A percentile compares a stretch with the other conserved stretches of the same genome.
Conservation (phyloP, 2,329 filamentous ascomycete genomes). For the Colletotrichum lini region DNA sequence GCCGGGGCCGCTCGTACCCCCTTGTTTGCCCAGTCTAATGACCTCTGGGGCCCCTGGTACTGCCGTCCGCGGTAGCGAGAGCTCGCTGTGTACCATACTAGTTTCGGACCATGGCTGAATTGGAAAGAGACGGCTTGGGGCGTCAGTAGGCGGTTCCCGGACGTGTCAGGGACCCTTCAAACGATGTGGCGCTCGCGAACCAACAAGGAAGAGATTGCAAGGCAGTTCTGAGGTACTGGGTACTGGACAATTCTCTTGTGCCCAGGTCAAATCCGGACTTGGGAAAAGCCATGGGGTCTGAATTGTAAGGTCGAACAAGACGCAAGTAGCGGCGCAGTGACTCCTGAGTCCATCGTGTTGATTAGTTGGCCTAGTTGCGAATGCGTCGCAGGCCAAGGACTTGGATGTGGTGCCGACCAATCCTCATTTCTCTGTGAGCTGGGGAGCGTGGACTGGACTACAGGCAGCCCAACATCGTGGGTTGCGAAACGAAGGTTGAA, state of each 20-base stretch:
- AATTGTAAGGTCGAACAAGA: neutral
- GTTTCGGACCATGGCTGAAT: slow-evolving; percentile 19
- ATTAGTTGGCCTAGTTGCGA: neutral
- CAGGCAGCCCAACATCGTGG: neutral
- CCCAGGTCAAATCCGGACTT: neutral
- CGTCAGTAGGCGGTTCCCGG: slow-evolving; percentile 14
- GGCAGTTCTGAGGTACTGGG: neutral
- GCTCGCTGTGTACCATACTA: neutral
- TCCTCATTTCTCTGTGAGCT: neutral
- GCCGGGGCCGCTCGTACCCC: slow-evolving; percentile 9
- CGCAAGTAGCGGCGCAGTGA: neutral
- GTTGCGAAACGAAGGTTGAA: neutral
- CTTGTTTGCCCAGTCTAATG: slow-evolving; percentile 2
- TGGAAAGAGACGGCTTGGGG: slow-evolving; percentile 29
- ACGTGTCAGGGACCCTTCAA: slow-evolving; percentile 1
- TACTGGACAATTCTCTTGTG: slow-evolving; percentile 5
- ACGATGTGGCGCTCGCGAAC: slow-evolving; percentile 9
- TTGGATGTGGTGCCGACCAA: neutral
- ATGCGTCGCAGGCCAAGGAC: neutral
- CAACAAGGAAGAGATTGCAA: slow-evolving; percentile 23
- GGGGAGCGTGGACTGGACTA: neutral
- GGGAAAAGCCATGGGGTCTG: neutral
- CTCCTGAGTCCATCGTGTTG: neutral
- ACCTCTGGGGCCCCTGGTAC: slow-evolving; percentile 4
- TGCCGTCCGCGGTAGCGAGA: slow-evolving; percentile 28